These are phyloP conservation scores for Claviceps africana DNA, from an alignment of 2,329 filamentous ascomycete genomes.

Conservation along the genomic window DNA sequence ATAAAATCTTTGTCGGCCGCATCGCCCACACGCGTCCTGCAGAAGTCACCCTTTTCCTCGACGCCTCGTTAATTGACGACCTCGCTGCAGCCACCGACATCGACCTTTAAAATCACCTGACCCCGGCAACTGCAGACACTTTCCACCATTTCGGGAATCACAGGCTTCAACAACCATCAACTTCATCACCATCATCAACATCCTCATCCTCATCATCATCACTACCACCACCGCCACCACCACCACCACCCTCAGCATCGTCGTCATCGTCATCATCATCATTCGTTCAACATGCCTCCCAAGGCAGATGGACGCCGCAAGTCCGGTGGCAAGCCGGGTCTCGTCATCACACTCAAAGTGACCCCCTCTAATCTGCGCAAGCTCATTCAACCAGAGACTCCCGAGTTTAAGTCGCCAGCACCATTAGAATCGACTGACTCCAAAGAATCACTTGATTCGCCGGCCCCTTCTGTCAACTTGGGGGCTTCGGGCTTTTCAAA, in stretches of 20 bases:
- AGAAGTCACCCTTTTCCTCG: background rate
- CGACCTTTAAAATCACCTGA: background rate
- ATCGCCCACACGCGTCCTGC: background rate
- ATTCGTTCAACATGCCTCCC: slow-evolving; percentile 19
- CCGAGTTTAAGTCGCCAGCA: slow-evolving; percentile 30
- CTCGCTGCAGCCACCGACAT: background rate
- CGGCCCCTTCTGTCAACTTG: slow-evolving; percentile 27
- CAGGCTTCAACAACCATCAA: background rate
- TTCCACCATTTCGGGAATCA: background rate
- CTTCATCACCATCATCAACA: background rate
- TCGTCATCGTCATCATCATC: slow-evolving; percentile 1
- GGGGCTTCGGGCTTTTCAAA: slow-evolving; percentile 28
- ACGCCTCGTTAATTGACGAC: background rate
- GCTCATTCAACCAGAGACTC: slow-evolving; percentile 29
- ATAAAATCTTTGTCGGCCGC: background rate
- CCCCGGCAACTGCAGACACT: background rate
- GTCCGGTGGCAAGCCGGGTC: slow-evolving; percentile 20
- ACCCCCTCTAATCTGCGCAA: slow-evolving; percentile 35
- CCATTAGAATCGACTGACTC: slow-evolving; percentile 17
- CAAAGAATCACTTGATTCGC: slow-evolving; percentile 29
- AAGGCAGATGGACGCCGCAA: slow-evolving; percentile 23
- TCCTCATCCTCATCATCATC: background rate
- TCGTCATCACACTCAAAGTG: slow-evolving; percentile 40
- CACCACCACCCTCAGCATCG: slow-evolving; percentile 6
- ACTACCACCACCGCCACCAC: too few species aligned